Percentiles rank a stretch among this genome's conserved stretches.
These are phyloP conservation scores for Phytophthora quininea DNA, from an alignment of 352 stramenopile species.

Conservation along the genomic window DNA sequence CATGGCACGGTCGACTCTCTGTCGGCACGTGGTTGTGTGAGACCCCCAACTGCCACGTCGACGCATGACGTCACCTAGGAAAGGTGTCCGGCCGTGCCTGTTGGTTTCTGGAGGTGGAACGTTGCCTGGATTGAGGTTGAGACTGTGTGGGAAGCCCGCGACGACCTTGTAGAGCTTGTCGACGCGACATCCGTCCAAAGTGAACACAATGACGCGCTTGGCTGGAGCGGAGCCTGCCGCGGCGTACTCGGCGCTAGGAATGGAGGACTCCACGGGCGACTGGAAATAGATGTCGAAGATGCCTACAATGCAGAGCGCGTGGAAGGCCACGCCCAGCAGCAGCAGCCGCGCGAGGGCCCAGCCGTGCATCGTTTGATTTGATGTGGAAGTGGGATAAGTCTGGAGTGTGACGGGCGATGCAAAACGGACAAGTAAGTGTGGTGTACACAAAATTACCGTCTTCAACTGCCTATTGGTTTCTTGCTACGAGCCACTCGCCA, in stretches of 20 bases:
- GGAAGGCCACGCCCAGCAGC: slow-evolving; percentile 77
- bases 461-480: slow-evolving; percentile 13
- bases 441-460: too few relatives aligned
- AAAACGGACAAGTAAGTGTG: neutral
- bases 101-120: neutral
- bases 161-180: slow-evolving; percentile 83
- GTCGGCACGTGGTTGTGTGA: slow-evolving; percentile 87
- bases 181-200: slow-evolving; percentile 80
- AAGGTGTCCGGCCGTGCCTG: slow-evolving; percentile 48
- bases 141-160: slow-evolving; percentile 22
- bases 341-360: slow-evolving; percentile 42
- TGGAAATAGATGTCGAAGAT: slow-evolving; percentile 92
- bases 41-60: slow-evolving; percentile 76
- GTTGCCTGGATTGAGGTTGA: slow-evolving; percentile 18
- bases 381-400: neutral
- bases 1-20: slow-evolving; percentile 80
- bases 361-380: slow-evolving; percentile 4
- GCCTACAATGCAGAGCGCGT: slow-evolving; percentile 79
- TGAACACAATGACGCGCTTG: slow-evolving; percentile 78
- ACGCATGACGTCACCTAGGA: slow-evolving; percentile 70
- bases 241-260: slow-evolving; percentile 49
- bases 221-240: slow-evolving; percentile 39
- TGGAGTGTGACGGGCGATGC: neutral
- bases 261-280: slow-evolving; percentile 67
- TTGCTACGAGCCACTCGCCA: slow-evolving; percentile 52